These are phyloP conservation scores for Lojkania enalia DNA, from an alignment of 2,329 filamentous ascomycete genomes.

Conservation along the genomic window DNA sequence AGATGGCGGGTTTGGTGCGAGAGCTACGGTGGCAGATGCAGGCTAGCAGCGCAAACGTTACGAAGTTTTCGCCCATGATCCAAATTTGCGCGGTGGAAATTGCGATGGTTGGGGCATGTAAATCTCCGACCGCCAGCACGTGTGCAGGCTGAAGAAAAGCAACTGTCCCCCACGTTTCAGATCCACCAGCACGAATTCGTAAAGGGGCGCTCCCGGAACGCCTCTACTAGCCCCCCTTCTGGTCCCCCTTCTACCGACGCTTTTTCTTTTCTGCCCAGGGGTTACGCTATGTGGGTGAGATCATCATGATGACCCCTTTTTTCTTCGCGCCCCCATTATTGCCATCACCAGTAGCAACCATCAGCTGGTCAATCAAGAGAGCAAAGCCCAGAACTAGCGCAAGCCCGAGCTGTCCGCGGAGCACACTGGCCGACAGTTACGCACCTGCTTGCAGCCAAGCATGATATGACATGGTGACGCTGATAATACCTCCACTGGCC, in stretches of 20 bases:
- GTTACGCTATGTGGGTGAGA: neutral
- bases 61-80: slow-evolving; percentile 1
- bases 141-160: slow-evolving; percentile 15
- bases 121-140: slow-evolving; percentile 19
- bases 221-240: no score
- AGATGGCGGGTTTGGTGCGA: no score
- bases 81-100: slow-evolving; percentile 8
- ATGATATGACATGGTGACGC: slow-evolving; percentile 10
- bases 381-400: slow-evolving; percentile 7
- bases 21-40: neutral
- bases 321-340: neutral
- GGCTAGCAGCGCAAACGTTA: slow-evolving; percentile 5
- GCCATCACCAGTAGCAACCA: neutral
- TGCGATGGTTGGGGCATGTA: slow-evolving; percentile 7
- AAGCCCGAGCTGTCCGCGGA: slow-evolving; percentile 22
- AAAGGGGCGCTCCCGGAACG: slow-evolving; percentile 13
- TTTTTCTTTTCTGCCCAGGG: slow-evolving; percentile 3
- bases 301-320: neutral
- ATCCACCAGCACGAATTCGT: slow-evolving; percentile 8
- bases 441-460: slow-evolving; percentile 5
- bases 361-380: neutral
- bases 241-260: slow-evolving; percentile 1
- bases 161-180: slow-evolving; percentile 26
- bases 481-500: slow-evolving; percentile 13
- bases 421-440: slow-evolving; percentile 11